Evolutionary conservation across 1,284 basidiomycete genomes (phyloP), one percentile per base, ranked within the genome.

Genomic region (Apiotrichum gamsii): DNA sequence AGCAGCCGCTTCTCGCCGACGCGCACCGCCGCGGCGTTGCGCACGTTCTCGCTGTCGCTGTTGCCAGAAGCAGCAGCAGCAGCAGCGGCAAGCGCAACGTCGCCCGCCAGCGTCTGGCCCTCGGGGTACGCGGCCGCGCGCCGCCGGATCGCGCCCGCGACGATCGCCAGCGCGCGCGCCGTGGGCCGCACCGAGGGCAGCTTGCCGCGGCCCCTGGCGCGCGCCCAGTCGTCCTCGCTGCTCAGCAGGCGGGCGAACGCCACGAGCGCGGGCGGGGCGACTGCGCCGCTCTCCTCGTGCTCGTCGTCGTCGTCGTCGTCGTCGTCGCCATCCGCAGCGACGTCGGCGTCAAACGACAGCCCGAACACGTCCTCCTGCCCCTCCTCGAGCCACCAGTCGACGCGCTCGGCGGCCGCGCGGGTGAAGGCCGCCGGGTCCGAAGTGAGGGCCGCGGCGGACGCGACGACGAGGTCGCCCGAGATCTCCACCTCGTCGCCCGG

Each of bases 331-430:
- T n/a, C n/a, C n/a, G n/a, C n/a, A n/a, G n/a, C n/a, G 29, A 40
- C 16, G 2, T 43, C 43, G 9, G 75, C 76, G 10, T 45, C 35
- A 49, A 81, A 79, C 23, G 84, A 60, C 1, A 83, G 70, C 54
- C 85, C 83, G 8, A 82, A 79, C 49, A 84, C 85, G 55, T 96
- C 90, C 55, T 94, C 90, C 16, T 86, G 83, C 3, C 86, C 87
- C 65, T 85, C 81, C 56, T 93, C 88, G 8, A 94, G 74, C 86
- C 90, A 91, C 82, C 85, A 90, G 54, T 94, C 87, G 9, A 93
- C 83, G 16, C 88, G 77, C 51, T 81, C 43, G 6, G 28, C 39
- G 8, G 42, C 31, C 2, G 30, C 46, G 40, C 37, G 80, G 5
- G 45, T 47, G 11, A 28, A 28, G n/a, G n/a, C n/a, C 25, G 25